Conservation (phyloP, 495 filamentous ascomycete genomes). For the Aspergillus wentii region DNA sequence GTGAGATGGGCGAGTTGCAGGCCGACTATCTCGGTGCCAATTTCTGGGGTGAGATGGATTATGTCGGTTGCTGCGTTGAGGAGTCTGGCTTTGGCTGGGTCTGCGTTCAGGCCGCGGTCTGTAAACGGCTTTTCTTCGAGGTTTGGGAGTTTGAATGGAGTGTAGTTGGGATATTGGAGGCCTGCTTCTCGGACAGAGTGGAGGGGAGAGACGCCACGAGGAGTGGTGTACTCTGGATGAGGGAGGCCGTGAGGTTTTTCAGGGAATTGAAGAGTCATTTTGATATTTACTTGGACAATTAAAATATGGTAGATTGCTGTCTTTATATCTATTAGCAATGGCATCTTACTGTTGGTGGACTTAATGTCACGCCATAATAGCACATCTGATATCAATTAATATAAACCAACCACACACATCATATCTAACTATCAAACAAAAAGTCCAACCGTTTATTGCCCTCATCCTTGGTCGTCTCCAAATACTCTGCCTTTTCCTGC, state of each 20-base stretch:
- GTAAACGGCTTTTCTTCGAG: constrained; percentile 1
- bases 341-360: constrained; percentile 5
- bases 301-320: no score
- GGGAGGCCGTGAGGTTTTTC: constrained; percentile 2
- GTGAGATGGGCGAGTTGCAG: constrained; percentile 35
- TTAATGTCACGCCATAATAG: no score
- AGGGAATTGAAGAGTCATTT: constrained; percentile 1
- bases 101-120: constrained; percentile 1
- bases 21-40: constrained; percentile 37
- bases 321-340: no score
- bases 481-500: constrained; percentile 20
- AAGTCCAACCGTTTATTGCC: constrained; percentile 36
- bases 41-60: constrained; percentile 36
- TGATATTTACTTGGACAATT: no score
- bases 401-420: neutral
- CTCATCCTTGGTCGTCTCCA: constrained; percentile 28
- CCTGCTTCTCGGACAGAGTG: constrained; percentile 4
- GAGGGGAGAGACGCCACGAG: constrained; percentile 6
- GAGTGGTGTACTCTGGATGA: constrained; percentile 4
- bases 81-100: constrained; percentile 1
- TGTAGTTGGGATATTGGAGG: constrained; percentile 9
- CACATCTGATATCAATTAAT: no score
- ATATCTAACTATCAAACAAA: constrained; percentile 19
- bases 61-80: constrained; percentile 5
- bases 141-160: constrained; percentile 8